phyloP scores from a whole-genome alignment of 2,329 filamentous ascomycete species.

The Diaporthe eres region DNA sequence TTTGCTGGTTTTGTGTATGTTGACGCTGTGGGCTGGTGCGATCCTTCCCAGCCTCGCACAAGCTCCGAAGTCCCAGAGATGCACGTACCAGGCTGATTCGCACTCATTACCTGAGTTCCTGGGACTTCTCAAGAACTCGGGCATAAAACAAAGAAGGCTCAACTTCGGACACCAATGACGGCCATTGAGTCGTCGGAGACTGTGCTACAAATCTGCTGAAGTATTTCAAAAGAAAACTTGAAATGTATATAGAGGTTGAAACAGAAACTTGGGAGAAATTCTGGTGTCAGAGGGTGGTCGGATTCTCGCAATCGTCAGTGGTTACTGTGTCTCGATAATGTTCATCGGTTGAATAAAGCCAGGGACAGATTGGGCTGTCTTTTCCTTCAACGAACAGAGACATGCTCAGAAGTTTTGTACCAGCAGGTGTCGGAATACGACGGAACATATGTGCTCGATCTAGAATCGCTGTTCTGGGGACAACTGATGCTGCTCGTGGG shows the following conservation, averaged over 20 bases:
- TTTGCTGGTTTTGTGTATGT: too few relatives aligned
- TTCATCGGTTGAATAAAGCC: background rate
- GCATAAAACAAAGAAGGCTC: too few relatives aligned
- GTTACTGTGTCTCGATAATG: background rate
- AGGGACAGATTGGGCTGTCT: background rate
- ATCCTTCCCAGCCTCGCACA: too few relatives aligned
- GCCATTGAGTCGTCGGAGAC: background rate
- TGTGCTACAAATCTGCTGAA: background rate
- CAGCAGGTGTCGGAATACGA: background rate
- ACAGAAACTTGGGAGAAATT: background rate
- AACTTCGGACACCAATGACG: too few relatives aligned
- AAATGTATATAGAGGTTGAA: background rate
- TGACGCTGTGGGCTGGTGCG: background rate
- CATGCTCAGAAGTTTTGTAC: background rate
- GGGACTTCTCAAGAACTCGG: background rate
- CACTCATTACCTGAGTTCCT: too few relatives aligned
- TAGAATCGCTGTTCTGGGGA: background rate
- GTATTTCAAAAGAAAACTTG: background rate
- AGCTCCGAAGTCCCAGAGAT: background rate
- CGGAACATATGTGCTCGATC: background rate
- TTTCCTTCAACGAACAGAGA: background rate
- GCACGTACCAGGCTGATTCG: background rate
- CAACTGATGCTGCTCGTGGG: background rate
- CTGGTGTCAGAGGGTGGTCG: background rate
- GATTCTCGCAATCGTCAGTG: background rate